phyloP scores from a whole-genome alignment of 257 asterid species.

The Agastache rugosa region DNA sequence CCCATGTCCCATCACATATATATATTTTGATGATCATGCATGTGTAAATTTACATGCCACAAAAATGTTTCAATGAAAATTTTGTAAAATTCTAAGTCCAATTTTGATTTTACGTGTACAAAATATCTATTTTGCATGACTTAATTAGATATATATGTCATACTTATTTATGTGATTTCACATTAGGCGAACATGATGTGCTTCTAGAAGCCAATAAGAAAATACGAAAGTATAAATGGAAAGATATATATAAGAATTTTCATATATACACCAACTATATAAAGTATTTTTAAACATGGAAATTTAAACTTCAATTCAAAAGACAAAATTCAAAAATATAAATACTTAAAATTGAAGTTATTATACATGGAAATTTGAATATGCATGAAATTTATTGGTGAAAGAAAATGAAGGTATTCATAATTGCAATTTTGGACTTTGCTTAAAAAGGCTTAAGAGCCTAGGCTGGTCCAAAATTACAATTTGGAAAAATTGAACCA shows the following conservation, averaged over 20 bases:
- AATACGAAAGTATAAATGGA: neutral
- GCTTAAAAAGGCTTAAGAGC: neutral
- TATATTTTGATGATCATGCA: neutral
- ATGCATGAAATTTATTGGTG: neutral
- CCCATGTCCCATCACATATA: constrained; percentile 3
- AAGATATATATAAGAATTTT: neutral
- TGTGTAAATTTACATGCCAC: neutral
- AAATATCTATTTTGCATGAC: neutral
- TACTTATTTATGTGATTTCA: neutral
- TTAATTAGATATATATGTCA: neutral
- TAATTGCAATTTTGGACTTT: neutral
- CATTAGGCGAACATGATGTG: neutral
- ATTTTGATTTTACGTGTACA: neutral
- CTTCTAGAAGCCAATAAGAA: neutral
- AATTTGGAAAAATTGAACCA: neutral
- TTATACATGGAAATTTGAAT: neutral
- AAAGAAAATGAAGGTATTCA: neutral
- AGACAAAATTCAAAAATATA: too few relatives aligned
- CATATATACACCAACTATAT: neutral
- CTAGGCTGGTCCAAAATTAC: neutral
- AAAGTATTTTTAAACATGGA: neutral
- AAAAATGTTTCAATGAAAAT: neutral
- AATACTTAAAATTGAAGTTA: neutral
- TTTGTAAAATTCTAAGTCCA: neutral
- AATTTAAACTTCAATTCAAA: too few relatives aligned